These are phyloP conservation scores for Myxozyma geophila DNA, from an alignment of 805 yeast species.

Conservation along the genomic window DNA sequence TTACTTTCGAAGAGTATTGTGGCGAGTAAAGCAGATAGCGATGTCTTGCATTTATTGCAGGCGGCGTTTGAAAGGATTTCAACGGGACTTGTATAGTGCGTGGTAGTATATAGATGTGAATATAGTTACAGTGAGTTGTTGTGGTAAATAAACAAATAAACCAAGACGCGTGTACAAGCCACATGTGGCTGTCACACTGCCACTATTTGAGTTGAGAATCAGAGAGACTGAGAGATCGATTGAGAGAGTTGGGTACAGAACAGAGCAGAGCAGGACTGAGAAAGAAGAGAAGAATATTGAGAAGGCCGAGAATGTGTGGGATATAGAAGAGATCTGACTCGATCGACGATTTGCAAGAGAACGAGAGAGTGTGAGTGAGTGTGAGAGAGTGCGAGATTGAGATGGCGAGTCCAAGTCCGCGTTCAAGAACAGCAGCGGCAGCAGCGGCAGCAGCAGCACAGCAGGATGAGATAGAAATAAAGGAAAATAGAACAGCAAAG, in stretches of 20 bases:
- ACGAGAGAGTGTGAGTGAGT: too few species aligned
- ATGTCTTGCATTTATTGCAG: conserved; percentile 29
- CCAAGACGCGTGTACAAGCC: too few species aligned
- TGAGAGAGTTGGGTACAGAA: background rate
- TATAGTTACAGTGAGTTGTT: background rate
- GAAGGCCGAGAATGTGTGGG: background rate
- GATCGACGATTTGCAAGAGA: too few species aligned
- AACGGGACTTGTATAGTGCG: conserved; percentile 9
- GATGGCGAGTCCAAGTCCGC: too few species aligned
- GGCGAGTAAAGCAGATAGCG: conserved; percentile 30
- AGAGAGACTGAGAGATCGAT: background rate
- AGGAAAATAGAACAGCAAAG: too few species aligned
- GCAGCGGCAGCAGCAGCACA: too few species aligned
- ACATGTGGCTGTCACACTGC: too few species aligned
- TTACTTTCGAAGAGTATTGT: conserved; percentile 35
- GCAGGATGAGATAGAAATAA: background rate
- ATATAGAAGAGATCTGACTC: too few species aligned
- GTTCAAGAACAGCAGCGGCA: too few species aligned
- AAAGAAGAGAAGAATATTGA: background rate
- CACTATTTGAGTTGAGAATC: background rate
- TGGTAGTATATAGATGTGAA: background rate
- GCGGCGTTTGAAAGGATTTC: conserved; percentile 34
- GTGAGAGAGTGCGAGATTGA: too few species aligned
- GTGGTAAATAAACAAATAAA: too few species aligned
- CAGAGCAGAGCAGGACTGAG: background rate